A percentile compares a stretch with the other conserved stretches of the same genome.
These are phyloP conservation scores for Capsicum chinense DNA, from an alignment of 257 asterid genomes.

Conservation along the genomic window DNA sequence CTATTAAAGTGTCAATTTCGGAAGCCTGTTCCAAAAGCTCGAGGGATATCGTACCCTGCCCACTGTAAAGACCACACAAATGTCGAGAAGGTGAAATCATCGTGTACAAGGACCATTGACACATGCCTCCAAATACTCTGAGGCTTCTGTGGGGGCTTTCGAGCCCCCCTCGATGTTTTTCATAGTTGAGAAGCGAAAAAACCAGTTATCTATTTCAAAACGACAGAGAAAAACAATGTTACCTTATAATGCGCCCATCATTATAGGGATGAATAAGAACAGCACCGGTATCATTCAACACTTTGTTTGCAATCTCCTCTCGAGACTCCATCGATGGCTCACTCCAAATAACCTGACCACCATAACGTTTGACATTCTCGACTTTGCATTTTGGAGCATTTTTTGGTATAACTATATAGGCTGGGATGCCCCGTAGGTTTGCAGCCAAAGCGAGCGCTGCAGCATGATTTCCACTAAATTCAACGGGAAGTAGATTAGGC, in stretches of 20 bases:
- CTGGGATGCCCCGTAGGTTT: constrained; percentile 81
- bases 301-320: constrained; percentile 75
- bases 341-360: constrained; percentile 86
- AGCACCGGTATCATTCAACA: constrained; percentile 72
- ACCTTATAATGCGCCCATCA: constrained; percentile 85
- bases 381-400: constrained; percentile 95
- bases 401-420: constrained; percentile 78
- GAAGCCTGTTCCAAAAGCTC: constrained; percentile 89
- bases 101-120: not conserved
- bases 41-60: constrained; percentile 87
- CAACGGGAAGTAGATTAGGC: constrained; percentile 34
- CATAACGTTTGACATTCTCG: constrained; percentile 83
- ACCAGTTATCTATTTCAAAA: not conserved
- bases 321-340: constrained; percentile 73
- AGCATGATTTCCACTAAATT: constrained; percentile 92
- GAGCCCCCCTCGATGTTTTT: not conserved
- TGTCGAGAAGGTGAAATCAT: not conserved
- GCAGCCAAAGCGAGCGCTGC: constrained; percentile 99
- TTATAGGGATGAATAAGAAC: constrained; percentile 91
- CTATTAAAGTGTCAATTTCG: constrained; percentile 72
- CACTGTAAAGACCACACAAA: constrained; percentile 52
- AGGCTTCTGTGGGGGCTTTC: not conserved
- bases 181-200: not conserved
- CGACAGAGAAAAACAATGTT: not conserved
- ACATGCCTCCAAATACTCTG: not conserved